Conservation (phyloP, 2,329 filamentous ascomycete species). For the Colletotrichum sp. region DNA sequence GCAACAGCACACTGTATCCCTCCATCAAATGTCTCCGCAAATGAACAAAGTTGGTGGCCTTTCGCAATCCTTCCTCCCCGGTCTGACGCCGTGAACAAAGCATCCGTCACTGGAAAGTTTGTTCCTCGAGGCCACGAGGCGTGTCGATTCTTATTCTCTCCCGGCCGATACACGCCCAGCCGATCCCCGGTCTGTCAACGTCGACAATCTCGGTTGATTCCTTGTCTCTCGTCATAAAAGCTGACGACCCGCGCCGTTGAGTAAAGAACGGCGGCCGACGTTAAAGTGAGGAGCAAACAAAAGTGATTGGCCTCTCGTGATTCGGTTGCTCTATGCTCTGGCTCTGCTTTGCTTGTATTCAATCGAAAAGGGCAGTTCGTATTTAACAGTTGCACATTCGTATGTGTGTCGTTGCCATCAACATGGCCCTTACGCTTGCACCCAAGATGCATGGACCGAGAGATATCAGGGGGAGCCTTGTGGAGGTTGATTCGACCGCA, state of each 20-base stretch:
- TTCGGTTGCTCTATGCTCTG: not conserved
- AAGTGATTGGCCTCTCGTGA: not conserved
- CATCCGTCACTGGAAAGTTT: not conserved
- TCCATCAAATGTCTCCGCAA: not conserved
- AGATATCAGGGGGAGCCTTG: not conserved
- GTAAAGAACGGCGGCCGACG: not conserved
- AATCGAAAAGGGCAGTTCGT: not conserved
- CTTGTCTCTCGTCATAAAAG: not conserved
- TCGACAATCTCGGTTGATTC: not conserved
- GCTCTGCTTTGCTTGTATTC: not conserved
- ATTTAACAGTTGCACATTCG: not conserved
- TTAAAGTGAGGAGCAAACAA: not conserved
- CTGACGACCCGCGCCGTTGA: not conserved
- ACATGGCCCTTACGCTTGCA: not conserved
- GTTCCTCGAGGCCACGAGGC: not conserved
- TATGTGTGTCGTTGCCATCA: not conserved
- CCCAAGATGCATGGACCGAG: not conserved
- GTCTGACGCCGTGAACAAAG: not conserved
- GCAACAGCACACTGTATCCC: not conserved
- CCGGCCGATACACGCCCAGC: not conserved
- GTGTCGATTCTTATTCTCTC: not conserved
- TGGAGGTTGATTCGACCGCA: conserved; percentile 1
- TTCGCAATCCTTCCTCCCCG: not conserved
- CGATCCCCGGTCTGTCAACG: not conserved
- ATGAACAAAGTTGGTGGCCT: not conserved